phyloP scores from a whole-genome alignment of 495 filamentous ascomycete genomes.

The Geoglossum glabrum region DNA sequence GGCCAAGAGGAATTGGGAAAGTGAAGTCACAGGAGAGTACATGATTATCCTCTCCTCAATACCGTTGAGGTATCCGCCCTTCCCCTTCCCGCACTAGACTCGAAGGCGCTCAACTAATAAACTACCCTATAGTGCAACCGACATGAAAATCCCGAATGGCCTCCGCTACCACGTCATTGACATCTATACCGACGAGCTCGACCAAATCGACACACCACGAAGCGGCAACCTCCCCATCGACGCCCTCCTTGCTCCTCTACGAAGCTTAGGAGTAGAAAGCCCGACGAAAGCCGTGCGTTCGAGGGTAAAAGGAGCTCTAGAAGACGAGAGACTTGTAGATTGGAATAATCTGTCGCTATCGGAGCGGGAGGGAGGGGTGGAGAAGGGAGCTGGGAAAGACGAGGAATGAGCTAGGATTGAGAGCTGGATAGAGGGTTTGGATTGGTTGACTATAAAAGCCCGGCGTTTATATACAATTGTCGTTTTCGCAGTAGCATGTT shows the following conservation, averaged over 20 bases:
- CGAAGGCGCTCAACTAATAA: neutral
- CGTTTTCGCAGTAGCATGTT: neutral
- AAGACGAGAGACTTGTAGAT: slow-evolving; percentile 49
- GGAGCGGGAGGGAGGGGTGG: slow-evolving; percentile 12
- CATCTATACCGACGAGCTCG: slow-evolving; percentile 75
- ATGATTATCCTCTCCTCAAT: slow-evolving; percentile 20
- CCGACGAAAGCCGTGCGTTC: slow-evolving; percentile 51
- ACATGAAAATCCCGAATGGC: slow-evolving; percentile 48
- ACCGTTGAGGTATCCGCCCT: slow-evolving; percentile 16
- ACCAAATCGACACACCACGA: slow-evolving; percentile 38
- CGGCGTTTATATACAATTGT: neutral
- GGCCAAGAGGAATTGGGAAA: slow-evolving; percentile 17
- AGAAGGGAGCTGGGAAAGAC: slow-evolving; percentile 12
- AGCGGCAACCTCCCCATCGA: slow-evolving; percentile 26
- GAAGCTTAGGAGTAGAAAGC: slow-evolving; percentile 31
- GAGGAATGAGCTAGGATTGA: slow-evolving; percentile 59
- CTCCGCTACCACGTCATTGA: slow-evolving; percentile 76
- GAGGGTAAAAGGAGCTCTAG: slow-evolving; percentile 49
- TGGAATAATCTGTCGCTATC: slow-evolving; percentile 28
- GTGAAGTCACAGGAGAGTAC: slow-evolving; percentile 15
- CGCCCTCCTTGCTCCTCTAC: slow-evolving; percentile 37
- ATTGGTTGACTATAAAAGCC: neutral
- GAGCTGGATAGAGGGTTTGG: slow-evolving; percentile 17
- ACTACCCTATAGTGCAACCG: slow-evolving; percentile 12
- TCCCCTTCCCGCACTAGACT: neutral